Conservation (phyloP, 306 rosid species). For the Acacia crassicarpa region DNA sequence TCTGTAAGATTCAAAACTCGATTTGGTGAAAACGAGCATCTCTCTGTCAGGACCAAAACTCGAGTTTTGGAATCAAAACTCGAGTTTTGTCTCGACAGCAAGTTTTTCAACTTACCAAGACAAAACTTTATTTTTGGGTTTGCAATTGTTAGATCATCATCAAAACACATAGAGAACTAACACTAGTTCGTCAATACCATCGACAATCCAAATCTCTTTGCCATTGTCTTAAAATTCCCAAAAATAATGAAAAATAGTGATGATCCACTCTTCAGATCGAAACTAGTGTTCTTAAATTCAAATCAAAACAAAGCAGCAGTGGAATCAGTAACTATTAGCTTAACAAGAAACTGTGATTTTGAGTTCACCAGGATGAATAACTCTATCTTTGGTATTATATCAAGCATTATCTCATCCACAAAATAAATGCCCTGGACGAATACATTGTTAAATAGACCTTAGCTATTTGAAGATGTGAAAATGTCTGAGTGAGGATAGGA, state of each 20-base stretch:
- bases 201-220: slow-evolving; percentile 53
- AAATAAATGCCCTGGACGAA: slow-evolving; percentile 50
- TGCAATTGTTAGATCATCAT: too few relatives aligned
- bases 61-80: too few relatives aligned
- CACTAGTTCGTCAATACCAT: slow-evolving; percentile 80
- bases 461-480: not conserved
- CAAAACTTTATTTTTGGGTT: too few relatives aligned
- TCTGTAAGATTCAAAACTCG: too few relatives aligned
- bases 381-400: slow-evolving; percentile 50
- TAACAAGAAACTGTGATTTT: slow-evolving; percentile 47
- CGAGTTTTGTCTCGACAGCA: too few relatives aligned
- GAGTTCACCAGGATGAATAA: slow-evolving; percentile 23
- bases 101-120: too few relatives aligned
- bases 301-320: slow-evolving; percentile 84
- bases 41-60: too few relatives aligned
- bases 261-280: slow-evolving; percentile 65
- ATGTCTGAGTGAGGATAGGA: slow-evolving; percentile 29
- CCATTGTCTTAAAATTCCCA: slow-evolving; percentile 58
- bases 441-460: slow-evolving; percentile 45
- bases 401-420: slow-evolving; percentile 55
- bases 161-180: too few relatives aligned
- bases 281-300: slow-evolving; percentile 63
- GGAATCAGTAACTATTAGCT: slow-evolving; percentile 70
- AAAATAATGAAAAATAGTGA: slow-evolving; percentile 72
- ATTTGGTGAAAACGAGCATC: too few relatives aligned